A percentile compares a stretch with the other conserved stretches of the same genome.
phyloP scores from a whole-genome alignment of 305 asterid genomes.

The Solanum hybrid region DNA sequence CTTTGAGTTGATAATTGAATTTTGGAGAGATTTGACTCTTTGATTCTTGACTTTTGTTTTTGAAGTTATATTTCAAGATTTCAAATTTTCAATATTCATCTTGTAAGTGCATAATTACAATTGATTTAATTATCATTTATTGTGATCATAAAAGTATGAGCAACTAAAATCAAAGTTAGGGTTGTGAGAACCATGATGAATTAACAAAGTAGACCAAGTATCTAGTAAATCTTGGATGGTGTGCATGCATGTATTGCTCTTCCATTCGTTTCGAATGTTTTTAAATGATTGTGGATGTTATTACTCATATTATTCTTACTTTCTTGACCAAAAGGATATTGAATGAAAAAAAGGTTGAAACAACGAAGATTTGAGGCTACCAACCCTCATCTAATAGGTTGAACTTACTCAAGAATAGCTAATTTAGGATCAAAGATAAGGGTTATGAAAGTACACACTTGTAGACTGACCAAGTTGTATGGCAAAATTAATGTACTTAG shows the following conservation, averaged over 20 bases:
- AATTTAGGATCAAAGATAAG: background rate
- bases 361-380: background rate
- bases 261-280: too few species aligned
- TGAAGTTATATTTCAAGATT: background rate
- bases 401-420: background rate
- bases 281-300: too few species aligned
- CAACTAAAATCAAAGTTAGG: too few species aligned
- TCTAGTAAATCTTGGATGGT: background rate
- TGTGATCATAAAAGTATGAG: too few species aligned
- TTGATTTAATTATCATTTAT: too few species aligned
- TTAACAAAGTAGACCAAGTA: background rate
- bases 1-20: background rate
- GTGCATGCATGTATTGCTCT: background rate
- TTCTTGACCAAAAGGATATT: background rate
- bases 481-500: background rate
- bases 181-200: background rate
- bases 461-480: background rate
- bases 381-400: background rate
- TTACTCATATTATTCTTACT: background rate
- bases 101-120: background rate
- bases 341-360: too few species aligned
- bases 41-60: background rate
- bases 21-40: background rate
- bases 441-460: background rate
- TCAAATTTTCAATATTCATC: background rate